Percentiles rank a stretch among this genome's conserved stretches.
Evolutionary conservation across 2,329 filamentous ascomycete genomes (phyloP).

Genomic region (Gnomoniopsis sp.): DNA sequence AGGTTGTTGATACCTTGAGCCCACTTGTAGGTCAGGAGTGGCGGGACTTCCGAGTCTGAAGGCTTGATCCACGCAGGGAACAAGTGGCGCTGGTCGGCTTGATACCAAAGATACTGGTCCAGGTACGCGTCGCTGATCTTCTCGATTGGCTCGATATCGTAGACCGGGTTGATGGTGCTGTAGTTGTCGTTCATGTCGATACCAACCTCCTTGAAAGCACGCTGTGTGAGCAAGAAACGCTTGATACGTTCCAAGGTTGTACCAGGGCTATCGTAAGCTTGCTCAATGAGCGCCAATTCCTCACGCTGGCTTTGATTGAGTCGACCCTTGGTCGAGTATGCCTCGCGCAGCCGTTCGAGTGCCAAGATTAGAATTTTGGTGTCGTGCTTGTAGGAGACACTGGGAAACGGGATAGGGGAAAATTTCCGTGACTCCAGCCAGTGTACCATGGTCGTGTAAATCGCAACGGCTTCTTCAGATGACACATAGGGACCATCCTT

Average conservation of each 20-base stretch:
- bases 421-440: constrained; percentile 99
- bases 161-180: constrained; percentile 97
- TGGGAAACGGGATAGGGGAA: constrained; percentile 96
- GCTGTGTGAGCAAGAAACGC: constrained; percentile 91
- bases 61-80: constrained; percentile 99
- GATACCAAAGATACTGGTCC: constrained; percentile 98
- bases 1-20: constrained; percentile 99
- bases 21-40: constrained; percentile 96
- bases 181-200: constrained; percentile 99
- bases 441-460: constrained; percentile 97
- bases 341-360: constrained; percentile 86
- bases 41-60: constrained; percentile 95
- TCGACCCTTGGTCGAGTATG: constrained; percentile 95
- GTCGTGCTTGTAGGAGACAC: constrained; percentile 98
- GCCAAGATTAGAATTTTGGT: constrained; percentile 98
- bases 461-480: constrained; percentile 95
- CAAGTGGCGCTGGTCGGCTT: constrained; percentile 92
- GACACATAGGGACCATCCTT: constrained; percentile 99
- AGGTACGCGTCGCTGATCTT: constrained; percentile 99
- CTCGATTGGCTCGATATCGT: constrained; percentile 98
- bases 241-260: constrained; percentile 96
- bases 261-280: constrained; percentile 96
- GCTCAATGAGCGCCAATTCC: constrained; percentile 92
- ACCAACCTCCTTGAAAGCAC: constrained; percentile 98
- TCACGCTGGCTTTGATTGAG: constrained; percentile 97